A percentile compares a stretch with the other conserved stretches of the same genome.
These are phyloP conservation scores for Gaertneriomyces semiglobifer DNA, from an alignment of 192 early-diverging fungal genomes.

Conservation along the genomic window DNA sequence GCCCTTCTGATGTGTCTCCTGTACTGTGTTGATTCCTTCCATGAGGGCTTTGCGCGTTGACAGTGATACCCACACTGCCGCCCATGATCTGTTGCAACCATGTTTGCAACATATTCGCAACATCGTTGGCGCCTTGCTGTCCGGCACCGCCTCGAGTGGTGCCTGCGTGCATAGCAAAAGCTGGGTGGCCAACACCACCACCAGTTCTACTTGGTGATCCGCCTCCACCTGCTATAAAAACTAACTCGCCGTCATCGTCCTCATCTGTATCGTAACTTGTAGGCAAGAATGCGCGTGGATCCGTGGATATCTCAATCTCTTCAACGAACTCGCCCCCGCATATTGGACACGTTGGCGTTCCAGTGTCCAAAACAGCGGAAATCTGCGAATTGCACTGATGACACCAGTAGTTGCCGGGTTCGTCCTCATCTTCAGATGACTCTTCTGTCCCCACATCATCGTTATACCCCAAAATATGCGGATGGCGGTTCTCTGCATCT, in stretches of 20 bases:
- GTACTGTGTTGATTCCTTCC: not conserved
- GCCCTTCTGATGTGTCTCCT: conserved; percentile 10
- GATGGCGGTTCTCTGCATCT: too few species aligned
- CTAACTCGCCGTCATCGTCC: conserved; percentile 20
- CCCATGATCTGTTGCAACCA: conserved; percentile 32
- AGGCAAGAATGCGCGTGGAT: not conserved
- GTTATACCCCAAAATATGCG: too few species aligned
- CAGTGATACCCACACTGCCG: not conserved
- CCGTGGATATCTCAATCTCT: conserved; percentile 49
- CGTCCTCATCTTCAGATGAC: not conserved
- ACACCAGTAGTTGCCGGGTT: conserved; percentile 50
- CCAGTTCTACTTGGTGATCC: conserved; percentile 19
- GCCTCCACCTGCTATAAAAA: conserved; percentile 17
- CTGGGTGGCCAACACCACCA: not conserved
- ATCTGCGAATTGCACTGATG: conserved; percentile 63
- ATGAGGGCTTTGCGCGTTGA: not conserved
- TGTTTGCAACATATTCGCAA: conserved; percentile 21
- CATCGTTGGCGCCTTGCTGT: conserved; percentile 6
- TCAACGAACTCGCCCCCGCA: conserved; percentile 83
- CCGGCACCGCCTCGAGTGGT: not conserved
- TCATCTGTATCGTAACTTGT: conserved; percentile 15
- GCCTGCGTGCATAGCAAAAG: not conserved
- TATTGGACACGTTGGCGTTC: conserved; percentile 68
- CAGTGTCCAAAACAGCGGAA: conserved; percentile 64
- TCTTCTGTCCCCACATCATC: too few species aligned